Evolutionary conservation across 805 yeast genomes (phyloP).

Genomic region (Saturnispora zaruensis): DNA sequence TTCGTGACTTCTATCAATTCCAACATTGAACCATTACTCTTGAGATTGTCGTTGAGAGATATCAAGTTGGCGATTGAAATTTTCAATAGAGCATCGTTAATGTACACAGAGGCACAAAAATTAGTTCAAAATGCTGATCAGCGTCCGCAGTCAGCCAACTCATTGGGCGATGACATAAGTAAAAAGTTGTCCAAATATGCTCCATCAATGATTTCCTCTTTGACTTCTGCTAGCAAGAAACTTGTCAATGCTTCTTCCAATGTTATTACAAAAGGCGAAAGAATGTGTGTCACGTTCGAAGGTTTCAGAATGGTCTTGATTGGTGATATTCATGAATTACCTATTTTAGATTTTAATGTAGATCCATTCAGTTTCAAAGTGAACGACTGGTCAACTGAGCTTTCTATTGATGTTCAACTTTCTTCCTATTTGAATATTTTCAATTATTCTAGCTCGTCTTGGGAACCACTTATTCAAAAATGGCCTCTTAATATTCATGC

Average conservation of each 20-base stretch:
- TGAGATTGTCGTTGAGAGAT: constrained; percentile 82
- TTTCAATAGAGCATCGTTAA: constrained; percentile 58
- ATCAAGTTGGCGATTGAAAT: constrained; percentile 71
- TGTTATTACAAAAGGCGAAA: constrained; percentile 58
- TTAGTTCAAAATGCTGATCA: constrained; percentile 7
- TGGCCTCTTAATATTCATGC: constrained; percentile 75
- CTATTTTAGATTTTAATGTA: constrained; percentile 69
- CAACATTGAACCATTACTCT: constrained; percentile 68
- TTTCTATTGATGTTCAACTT: constrained; percentile 58
- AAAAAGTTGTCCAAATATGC: constrained; percentile 55
- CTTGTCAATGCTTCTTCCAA: constrained; percentile 21
- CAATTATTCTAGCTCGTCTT: constrained; percentile 80
- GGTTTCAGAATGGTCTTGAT: constrained; percentile 76
- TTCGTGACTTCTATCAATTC: constrained; percentile 57
- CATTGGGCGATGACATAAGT: constrained; percentile 57
- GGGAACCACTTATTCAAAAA: constrained; percentile 93
- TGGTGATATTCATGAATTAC: constrained; percentile 87
- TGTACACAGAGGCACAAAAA: constrained; percentile 28
- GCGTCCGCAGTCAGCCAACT: constrained; percentile 20
- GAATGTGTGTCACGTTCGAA: constrained; percentile 52
- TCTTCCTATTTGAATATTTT: constrained; percentile 67
- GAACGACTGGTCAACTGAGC: constrained; percentile 78
- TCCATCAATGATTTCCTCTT: constrained; percentile 51
- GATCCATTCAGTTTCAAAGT: constrained; percentile 62
- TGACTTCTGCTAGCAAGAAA: constrained; percentile 31